Conservation (phyloP, 1,139 yeast genomes). For the Pneumocystis sp. region DNA sequence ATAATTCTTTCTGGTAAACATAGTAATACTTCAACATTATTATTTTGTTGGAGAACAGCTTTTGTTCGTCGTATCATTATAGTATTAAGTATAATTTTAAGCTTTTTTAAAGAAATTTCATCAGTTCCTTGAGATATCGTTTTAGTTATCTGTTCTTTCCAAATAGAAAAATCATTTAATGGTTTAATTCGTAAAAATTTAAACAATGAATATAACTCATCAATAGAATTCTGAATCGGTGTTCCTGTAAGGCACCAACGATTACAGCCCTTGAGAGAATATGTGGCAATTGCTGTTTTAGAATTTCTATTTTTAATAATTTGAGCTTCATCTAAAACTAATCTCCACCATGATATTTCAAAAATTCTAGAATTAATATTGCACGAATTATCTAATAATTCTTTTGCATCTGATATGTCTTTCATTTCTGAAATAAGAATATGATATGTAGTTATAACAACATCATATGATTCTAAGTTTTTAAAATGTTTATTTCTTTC, state of each 20-base stretch:
- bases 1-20: slow-evolving; percentile 63
- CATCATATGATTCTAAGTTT: slow-evolving; percentile 44
- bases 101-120: slow-evolving; percentile 37
- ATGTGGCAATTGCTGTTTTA: slow-evolving; percentile 65
- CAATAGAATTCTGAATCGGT: slow-evolving; percentile 77
- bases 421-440: slow-evolving; percentile 27
- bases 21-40: slow-evolving; percentile 44
- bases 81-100: slow-evolving; percentile 64
- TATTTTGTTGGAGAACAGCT: slow-evolving; percentile 36
- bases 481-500: slow-evolving; percentile 15
- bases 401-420: slow-evolving; percentile 10
- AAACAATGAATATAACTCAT: slow-evolving; percentile 64
- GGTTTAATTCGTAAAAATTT: slow-evolving; percentile 52
- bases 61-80: slow-evolving; percentile 70
- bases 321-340: slow-evolving; percentile 88
- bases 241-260: slow-evolving; percentile 87
- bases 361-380: slow-evolving; percentile 45
- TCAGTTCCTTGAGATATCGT: slow-evolving; percentile 35
- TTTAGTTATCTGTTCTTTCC: slow-evolving; percentile 42
- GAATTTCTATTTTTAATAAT: slow-evolving; percentile 69
- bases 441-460: slow-evolving; percentile 61
- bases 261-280: slow-evolving; percentile 39
- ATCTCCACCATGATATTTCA: slow-evolving; percentile 39
- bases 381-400: slow-evolving; percentile 23
- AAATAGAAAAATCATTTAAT: slow-evolving; percentile 35